Percentiles rank a stretch among this genome's conserved stretches.
Evolutionary conservation across 2,329 filamentous ascomycete genomes (phyloP).

Genomic region (Coniella lustricola): DNA sequence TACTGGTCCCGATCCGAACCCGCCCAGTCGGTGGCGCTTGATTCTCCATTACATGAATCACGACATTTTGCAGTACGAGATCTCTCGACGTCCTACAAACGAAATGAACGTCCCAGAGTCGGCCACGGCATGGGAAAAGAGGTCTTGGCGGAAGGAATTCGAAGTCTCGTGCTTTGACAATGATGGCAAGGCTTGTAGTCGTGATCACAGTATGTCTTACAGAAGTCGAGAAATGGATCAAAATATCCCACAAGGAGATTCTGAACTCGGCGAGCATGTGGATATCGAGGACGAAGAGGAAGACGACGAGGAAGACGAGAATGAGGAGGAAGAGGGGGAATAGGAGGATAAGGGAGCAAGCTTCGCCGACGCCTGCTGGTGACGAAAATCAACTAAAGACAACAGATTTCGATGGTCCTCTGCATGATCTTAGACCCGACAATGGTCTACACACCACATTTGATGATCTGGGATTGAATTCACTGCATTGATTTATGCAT

Average conservation of each 20-base stretch:
- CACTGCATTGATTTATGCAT: no score
- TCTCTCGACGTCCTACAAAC: conserved; percentile 25
- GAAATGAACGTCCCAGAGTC: neutral
- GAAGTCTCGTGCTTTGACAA: neutral
- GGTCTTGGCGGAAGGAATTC: neutral
- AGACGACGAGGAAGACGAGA: neutral
- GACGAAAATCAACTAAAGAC: no score
- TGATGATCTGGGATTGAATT: no score
- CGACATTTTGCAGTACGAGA: conserved; percentile 62
- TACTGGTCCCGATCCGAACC: conserved; percentile 15
- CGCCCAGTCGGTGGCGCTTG: conserved; percentile 52
- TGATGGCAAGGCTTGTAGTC: no score
- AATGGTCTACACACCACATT: no score
- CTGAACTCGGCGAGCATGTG: neutral
- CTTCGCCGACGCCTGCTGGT: no score
- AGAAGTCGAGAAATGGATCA: neutral
- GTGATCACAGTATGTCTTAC: neutral
- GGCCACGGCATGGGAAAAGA: neutral
- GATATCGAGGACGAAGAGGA: neutral
- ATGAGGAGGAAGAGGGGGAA: neutral
- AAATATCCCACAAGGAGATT: neutral
- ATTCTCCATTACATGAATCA: conserved; percentile 68
- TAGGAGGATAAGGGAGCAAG: no score
- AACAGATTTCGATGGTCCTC: no score
- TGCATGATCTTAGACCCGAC: no score